Conservation (phyloP, 176 grass and related monocot species). For the Rhynchospora tenuis region DNA sequence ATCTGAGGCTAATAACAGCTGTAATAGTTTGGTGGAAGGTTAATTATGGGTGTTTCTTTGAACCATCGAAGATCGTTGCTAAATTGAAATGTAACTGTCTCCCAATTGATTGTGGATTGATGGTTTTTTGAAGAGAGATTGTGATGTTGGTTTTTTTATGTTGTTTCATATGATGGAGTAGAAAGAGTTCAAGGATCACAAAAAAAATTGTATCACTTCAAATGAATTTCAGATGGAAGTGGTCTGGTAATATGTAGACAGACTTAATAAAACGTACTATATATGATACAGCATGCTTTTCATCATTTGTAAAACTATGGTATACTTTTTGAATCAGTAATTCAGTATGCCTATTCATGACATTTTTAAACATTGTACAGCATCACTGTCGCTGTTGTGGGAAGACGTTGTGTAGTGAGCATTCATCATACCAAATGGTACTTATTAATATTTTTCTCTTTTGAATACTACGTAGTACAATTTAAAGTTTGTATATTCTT, state of each 20-base stretch:
- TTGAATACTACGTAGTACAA: background rate
- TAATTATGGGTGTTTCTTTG: background rate
- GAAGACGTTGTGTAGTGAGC: conserved; percentile 81
- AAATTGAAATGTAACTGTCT: background rate
- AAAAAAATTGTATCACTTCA: background rate
- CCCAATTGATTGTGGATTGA: background rate
- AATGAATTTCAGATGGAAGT: background rate
- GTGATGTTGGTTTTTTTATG: background rate
- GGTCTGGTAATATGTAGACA: background rate
- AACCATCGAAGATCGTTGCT: background rate
- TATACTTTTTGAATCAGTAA: background rate
- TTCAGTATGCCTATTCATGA: background rate
- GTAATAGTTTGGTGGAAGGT: background rate
- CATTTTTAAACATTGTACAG: conserved; percentile 32
- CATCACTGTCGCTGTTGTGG: conserved; percentile 96
- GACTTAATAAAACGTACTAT: background rate
- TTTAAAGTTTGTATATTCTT: background rate
- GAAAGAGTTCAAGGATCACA: background rate
- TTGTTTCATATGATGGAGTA: background rate
- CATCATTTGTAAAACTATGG: background rate
- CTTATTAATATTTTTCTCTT: background rate
- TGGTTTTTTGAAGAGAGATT: background rate
- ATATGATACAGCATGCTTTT: background rate
- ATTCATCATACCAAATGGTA: conserved; percentile 95
- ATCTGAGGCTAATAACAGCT: background rate